Base-by-base conservation (phyloP, 768 basidiomycete species). In the Grammothele lineata region DNA sequence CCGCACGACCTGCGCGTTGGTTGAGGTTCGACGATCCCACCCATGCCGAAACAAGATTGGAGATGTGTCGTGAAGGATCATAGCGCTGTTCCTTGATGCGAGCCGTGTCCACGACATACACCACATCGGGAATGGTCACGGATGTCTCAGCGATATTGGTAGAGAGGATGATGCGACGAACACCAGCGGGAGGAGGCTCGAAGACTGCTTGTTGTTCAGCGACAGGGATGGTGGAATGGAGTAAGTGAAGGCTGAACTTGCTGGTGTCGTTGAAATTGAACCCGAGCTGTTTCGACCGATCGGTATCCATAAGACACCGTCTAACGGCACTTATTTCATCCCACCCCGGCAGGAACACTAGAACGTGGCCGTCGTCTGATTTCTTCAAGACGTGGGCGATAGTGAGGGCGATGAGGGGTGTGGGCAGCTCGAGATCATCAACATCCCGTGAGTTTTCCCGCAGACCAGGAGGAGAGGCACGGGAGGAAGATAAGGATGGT, bases 121-220 rank as follows among this genome's bases (percentile, higher is more conserved):
- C 90, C 21, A 96, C 90, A 55, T 95, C 90, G 1, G 92, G 92
- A 55, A 97, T 95, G 4, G 94, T 97, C 56, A 96, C 76, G 4
- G 91, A 93, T 3, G 93, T 94, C 67, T 97, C 94, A 11, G 93
- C 93, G 37, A 96, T 92, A 62, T 96, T 96, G 32, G 94, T 98
- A 4, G 93, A 80, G 39, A 97, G 73, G 55, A 98, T 95, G 59
- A 98, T 75, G 21, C 93, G 81, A 45, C 93, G 83, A 17, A 91
- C 74, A 9, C 91, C 91, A 3, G 62, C 50, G 0, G 82, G 75
- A 6, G 92, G 86, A 1, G 91, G 87, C 18, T 89, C 83, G 60
- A 96, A 96, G 42, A 97, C 85, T 46, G 81, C 73, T 62, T 92
- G 88, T 60, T 97, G 94, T 57, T 96, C 92, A 1, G 78, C 76